These are phyloP conservation scores for Gamsiella multidivaricata DNA, from an alignment of 192 early-diverging fungal genomes.

Conservation along the genomic window DNA sequence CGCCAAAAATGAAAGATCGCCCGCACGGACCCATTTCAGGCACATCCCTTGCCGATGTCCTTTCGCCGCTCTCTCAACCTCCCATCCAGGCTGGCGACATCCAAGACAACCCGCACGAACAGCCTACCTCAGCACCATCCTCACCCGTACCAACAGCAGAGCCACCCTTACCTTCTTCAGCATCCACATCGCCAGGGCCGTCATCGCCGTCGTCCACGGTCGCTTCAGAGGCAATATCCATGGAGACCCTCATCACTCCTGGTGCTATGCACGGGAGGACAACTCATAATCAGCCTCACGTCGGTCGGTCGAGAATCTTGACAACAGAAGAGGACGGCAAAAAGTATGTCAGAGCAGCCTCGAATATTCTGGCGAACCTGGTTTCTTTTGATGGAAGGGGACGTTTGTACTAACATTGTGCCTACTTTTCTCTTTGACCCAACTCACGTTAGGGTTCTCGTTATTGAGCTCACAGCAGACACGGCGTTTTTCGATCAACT, in stretches of 20 bases:
- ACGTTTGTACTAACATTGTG: background rate
- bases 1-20: background rate
- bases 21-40: slow-evolving; percentile 39
- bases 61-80: slow-evolving; percentile 10
- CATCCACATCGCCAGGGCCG: background rate
- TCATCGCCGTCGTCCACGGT: background rate
- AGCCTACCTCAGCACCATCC: background rate
- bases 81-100: too few relatives aligned
- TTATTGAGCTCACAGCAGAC: slow-evolving; percentile 62
- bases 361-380: too few relatives aligned
- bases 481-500: slow-evolving; percentile 69
- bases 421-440: too few relatives aligned
- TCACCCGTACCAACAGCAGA: background rate
- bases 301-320: slow-evolving; percentile 6
- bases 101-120: background rate
- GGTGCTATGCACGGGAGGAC: slow-evolving; percentile 16
- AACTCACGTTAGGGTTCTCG: slow-evolving; percentile 36
- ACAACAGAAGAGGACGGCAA: slow-evolving; percentile 50
- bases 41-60: background rate
- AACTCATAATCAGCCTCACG: too few relatives aligned
- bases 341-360: too few relatives aligned
- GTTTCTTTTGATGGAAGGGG: too few relatives aligned
- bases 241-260: slow-evolving; percentile 35
- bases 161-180: background rate
- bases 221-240: background rate